These are phyloP conservation scores for Curvularia eragrostidis DNA, from an alignment of 2,329 filamentous ascomycete genomes.

Conservation along the genomic window DNA sequence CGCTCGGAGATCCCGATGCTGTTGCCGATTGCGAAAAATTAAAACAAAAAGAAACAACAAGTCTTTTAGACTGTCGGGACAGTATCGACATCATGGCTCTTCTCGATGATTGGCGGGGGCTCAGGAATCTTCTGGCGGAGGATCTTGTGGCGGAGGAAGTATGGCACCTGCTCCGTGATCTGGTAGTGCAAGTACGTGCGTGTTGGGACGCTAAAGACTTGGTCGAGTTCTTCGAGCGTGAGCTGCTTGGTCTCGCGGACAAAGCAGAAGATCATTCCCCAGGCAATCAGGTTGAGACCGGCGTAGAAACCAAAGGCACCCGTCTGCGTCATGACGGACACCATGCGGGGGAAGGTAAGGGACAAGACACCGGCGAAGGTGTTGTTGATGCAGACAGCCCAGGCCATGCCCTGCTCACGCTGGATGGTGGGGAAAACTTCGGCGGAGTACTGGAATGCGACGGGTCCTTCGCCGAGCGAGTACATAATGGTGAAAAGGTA, in stretches of 20 bases:
- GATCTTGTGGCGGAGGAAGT: constrained; percentile 52
- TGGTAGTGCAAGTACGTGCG: constrained; percentile 50
- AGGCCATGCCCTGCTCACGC: constrained; percentile 52
- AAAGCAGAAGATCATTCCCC: constrained; percentile 51
- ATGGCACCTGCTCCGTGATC: constrained; percentile 49
- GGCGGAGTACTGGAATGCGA: constrained; percentile 57
- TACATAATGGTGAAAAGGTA: constrained; percentile 37
- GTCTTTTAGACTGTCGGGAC: constrained; percentile 9
- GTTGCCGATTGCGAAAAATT: too few relatives aligned
- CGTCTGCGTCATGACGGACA: constrained; percentile 46
- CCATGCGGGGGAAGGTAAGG: constrained; percentile 51
- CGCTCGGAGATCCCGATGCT: background rate
- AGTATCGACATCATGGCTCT: constrained; percentile 13
- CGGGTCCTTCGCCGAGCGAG: constrained; percentile 54
- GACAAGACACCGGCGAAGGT: constrained; percentile 51
- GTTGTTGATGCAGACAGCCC: constrained; percentile 53
- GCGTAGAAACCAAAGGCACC: constrained; percentile 53
- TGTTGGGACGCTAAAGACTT: constrained; percentile 48
- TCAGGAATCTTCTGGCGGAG: constrained; percentile 48
- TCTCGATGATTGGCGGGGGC: constrained; percentile 51
- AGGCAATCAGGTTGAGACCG: constrained; percentile 50
- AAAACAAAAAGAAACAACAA: background rate
- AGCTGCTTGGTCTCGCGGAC: constrained; percentile 51
- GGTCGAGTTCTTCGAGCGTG: constrained; percentile 48
- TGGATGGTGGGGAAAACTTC: constrained; percentile 50